These are phyloP conservation scores for Alternaria metachromatica DNA, from an alignment of 2,329 filamentous ascomycete species.

Conservation along the genomic window DNA sequence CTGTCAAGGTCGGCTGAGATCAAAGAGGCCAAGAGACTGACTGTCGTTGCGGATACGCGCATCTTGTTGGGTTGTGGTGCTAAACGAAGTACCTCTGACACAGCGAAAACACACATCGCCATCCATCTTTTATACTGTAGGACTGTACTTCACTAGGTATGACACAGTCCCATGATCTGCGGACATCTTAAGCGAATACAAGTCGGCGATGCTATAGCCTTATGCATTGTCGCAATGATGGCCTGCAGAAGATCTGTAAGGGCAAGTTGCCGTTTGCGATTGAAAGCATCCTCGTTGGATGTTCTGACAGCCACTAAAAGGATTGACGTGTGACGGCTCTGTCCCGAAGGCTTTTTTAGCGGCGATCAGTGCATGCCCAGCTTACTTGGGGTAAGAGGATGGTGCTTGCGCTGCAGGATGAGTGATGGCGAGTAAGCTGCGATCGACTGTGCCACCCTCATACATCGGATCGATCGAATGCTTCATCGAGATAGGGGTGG, in stretches of 20 bases:
- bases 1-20: slow-evolving; percentile 5
- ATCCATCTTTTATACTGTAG: not conserved
- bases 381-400: not conserved
- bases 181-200: not conserved
- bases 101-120: not conserved
- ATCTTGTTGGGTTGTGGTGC: not conserved
- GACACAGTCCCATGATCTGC: not conserved
- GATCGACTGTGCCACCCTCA: not conserved
- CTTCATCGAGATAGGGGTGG: not conserved
- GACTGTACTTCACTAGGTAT: not conserved
- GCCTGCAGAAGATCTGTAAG: slow-evolving; percentile 5
- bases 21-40: not conserved
- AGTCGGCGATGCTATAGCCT: not conserved
- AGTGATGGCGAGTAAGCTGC: not conserved
- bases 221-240: not conserved
- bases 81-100: not conserved
- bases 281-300: not conserved
- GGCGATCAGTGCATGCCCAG: not conserved
- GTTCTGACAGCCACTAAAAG: not conserved
- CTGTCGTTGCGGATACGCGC: not conserved
- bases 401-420: not conserved
- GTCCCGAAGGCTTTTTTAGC: not conserved
- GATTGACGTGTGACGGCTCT: slow-evolving; percentile 4
- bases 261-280: not conserved
- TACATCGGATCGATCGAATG: not conserved